Base-by-base conservation (phyloP, 257 asterid genomes). In the Salvia rosmarinus region DNA sequence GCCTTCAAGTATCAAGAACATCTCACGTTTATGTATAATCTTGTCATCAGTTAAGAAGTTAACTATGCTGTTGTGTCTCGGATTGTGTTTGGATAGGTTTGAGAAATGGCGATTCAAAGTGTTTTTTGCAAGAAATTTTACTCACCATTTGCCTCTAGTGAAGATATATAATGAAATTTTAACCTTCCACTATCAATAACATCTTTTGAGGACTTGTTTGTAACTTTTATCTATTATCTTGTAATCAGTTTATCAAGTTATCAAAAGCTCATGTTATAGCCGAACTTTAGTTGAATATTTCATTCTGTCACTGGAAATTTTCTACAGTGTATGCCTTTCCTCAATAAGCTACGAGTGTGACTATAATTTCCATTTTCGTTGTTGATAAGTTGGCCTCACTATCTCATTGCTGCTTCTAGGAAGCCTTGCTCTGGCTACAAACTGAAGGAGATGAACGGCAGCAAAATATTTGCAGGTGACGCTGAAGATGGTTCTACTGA, bases 381-480 rank as follows among this genome's bases (percentile, higher is more conserved):
- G 58, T 28, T 47, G 19, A 17, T 47, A 59, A 9, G 19, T 10
- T 47, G 9, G 49, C 34, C 19, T 67, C n/a, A 44, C n/a, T 8
- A 1, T 67, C 61, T 32, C 4, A 11, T 55, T 80, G 70, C 57
- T 74, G 32, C 51, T 70, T 82, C 68, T 82, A 90, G 98, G 89
- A 93, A 90, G 82, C 94, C 93, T 47, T 85, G 95, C 70, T 93
- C 97, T 0, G 97, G 93, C 68, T 90, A 85, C 70, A 90, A 90
- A 70, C 19, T 90, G 66, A 93, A 90, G 86, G 98, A 93, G 88
- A 89, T 93, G 87, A 85, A 74, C 49, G 98, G 98, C 50, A 90
- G 95, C 92, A 82, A 86, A 67, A 93, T 89, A 67, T 90, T 93
- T 78, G 67, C 86, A 2, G 88, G 54, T 47, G 87, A 83, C 17